Percentiles rank a stretch among this genome's conserved stretches.
Evolutionary conservation across 768 basidiomycete genomes (phyloP).

Genomic region (Gloeophyllum trabeum): DNA sequence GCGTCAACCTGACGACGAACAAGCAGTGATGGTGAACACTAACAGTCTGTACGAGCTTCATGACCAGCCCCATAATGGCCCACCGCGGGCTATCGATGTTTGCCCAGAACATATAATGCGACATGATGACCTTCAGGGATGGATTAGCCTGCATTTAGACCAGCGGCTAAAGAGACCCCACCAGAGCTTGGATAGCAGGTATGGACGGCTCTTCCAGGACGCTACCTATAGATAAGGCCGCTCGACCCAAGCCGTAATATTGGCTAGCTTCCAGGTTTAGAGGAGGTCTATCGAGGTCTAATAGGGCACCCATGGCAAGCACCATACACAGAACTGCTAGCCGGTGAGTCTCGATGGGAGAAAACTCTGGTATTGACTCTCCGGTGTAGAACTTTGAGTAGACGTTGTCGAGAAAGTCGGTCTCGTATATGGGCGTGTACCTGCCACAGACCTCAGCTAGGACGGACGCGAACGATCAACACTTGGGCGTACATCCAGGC

Average conservation of each 20-base stretch:
- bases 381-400: slow-evolving; percentile 43
- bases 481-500: slow-evolving; percentile 50
- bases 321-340: slow-evolving; percentile 52
- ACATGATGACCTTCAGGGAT: slow-evolving; percentile 40
- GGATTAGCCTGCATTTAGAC: slow-evolving; percentile 1
- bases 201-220: slow-evolving; percentile 56
- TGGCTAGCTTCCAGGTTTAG: slow-evolving; percentile 44
- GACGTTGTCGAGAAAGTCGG: slow-evolving; percentile 40
- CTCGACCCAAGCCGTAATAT: slow-evolving; percentile 49
- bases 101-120: slow-evolving; percentile 33
- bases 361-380: slow-evolving; percentile 23
- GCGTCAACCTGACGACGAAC: slow-evolving; percentile 8
- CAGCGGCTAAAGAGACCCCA: slow-evolving; percentile 18
- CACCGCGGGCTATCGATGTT: slow-evolving; percentile 48
- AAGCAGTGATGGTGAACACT: slow-evolving; percentile 14
- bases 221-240: slow-evolving; percentile 48
- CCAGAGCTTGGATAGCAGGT: slow-evolving; percentile 54
- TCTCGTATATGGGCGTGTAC: slow-evolving; percentile 56
- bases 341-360: slow-evolving; percentile 34
- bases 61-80: slow-evolving; percentile 60
- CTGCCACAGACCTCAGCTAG: slow-evolving; percentile 18
- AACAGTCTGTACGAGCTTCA: slow-evolving; percentile 62
- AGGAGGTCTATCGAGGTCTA: slow-evolving; percentile 46
- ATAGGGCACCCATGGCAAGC: slow-evolving; percentile 50
- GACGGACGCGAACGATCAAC: slow-evolving; percentile 7